Conservation (phyloP, 2,329 filamentous ascomycete species). For the Xylariaceae sp. region DNA sequence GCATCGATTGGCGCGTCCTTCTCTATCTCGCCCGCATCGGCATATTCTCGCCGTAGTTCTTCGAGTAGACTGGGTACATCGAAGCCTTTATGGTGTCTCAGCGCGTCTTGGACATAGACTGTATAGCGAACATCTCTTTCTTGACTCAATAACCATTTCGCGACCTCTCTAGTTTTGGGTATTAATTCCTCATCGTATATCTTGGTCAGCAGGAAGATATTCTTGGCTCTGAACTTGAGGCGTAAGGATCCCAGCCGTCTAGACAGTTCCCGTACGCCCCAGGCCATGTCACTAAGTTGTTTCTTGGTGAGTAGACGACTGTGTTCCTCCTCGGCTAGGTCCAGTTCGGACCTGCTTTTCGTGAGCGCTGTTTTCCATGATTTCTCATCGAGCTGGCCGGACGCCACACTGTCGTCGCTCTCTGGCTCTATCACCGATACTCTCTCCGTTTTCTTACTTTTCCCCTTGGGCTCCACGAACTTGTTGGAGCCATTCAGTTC, state of each 20-base stretch:
- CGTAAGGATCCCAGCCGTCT: slow-evolving; percentile 80
- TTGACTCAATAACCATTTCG: slow-evolving; percentile 73
- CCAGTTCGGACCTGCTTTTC: slow-evolving; percentile 39
- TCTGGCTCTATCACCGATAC: slow-evolving; percentile 34
- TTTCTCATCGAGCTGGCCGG: slow-evolving; percentile 55
- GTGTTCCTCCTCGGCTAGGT: slow-evolving; percentile 38
- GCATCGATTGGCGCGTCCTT: slow-evolving; percentile 32
- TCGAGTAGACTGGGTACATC: slow-evolving; percentile 65
- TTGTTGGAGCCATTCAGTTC: slow-evolving; percentile 27
- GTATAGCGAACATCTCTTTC: slow-evolving; percentile 65
- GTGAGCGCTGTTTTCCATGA: slow-evolving; percentile 49
- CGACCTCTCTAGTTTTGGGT: slow-evolving; percentile 69
- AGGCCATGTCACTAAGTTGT: slow-evolving; percentile 94
- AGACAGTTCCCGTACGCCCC: slow-evolving; percentile 87
- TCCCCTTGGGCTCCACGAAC: slow-evolving; percentile 35
- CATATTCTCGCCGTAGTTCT: slow-evolving; percentile 49
- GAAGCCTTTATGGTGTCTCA: slow-evolving; percentile 69
- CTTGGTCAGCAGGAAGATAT: slow-evolving; percentile 86
- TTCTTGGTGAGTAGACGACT: slow-evolving; percentile 87
- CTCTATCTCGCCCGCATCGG: slow-evolving; percentile 33
- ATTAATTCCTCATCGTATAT: slow-evolving; percentile 82
- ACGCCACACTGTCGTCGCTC: slow-evolving; percentile 38
- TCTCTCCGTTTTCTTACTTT: slow-evolving; percentile 9
- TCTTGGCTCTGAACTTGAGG: slow-evolving; percentile 75
- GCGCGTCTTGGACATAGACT: slow-evolving; percentile 77